Evolutionary conservation across 2,329 filamentous ascomycete species (phyloP).

Genomic region (Magnaporthiopsis rhizophila): DNA sequence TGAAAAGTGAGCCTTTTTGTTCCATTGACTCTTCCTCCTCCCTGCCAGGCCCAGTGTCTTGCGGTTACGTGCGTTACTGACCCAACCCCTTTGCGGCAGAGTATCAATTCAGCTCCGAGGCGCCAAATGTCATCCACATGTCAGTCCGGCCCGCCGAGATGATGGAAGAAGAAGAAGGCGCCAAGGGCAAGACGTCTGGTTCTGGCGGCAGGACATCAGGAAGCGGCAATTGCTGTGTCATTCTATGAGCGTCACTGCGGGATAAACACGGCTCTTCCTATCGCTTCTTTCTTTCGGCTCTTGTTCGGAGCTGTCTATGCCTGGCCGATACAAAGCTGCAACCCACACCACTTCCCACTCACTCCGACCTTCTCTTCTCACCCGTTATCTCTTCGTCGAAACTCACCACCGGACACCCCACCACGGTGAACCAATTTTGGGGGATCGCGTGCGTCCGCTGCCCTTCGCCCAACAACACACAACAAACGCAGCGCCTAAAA

Average conservation of each 20-base stretch:
- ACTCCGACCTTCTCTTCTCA: neutral
- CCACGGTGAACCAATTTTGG: neutral
- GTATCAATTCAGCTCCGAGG: conserved; percentile 66
- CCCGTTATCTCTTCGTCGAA: neutral
- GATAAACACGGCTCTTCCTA: neutral
- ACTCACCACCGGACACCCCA: neutral
- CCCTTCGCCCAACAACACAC: too few species aligned
- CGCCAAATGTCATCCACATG: conserved; percentile 89
- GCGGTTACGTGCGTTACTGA: neutral
- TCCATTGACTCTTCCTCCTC: neutral
- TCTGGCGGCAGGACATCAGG: conserved; percentile 32
- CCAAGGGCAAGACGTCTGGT: conserved; percentile 48
- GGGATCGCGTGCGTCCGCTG: neutral
- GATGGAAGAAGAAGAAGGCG: conserved; percentile 71
- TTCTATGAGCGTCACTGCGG: conserved; percentile 31
- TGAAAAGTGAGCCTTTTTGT: conserved; percentile 60
- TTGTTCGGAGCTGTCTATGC: neutral
- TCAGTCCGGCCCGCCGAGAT: conserved; percentile 81
- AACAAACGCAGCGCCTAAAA: neutral
- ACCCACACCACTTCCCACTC: too few species aligned
- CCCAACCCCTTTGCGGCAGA: conserved; percentile 42
- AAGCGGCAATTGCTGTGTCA: conserved; percentile 41
- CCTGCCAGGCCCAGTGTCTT: too few species aligned
- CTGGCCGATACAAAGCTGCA: too few species aligned
- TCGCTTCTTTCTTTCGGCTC: neutral